Evolutionary conservation across 306 rosid species (phyloP), one percentile per base, ranked within the genome.

Genomic region (Corylus americana): DNA sequence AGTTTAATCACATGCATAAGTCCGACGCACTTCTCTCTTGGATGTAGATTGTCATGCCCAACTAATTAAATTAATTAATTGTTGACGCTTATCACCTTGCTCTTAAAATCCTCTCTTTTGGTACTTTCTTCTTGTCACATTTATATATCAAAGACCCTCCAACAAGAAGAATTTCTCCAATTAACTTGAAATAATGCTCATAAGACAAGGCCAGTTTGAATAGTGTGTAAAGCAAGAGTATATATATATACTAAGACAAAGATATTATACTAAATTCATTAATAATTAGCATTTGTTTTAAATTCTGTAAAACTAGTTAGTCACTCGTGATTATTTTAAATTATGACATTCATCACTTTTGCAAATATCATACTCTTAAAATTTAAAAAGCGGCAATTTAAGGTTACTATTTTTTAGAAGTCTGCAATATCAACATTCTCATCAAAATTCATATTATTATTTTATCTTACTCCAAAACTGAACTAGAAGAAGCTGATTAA

Each of bases 31-130:
- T 71, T 51, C 64, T 71, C 64, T 71, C 55, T 71, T 74, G 72
- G 55, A 78, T 78, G 74, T 79, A 59, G 68, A 73, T 66, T 79
- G 58, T 79, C 74, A 63, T 63, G 44, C 11, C 37, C 42, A 62
- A 73, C 11, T 47, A 62, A 73, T 10, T 47, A 18, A 11, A 62
- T 61, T 58, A 48, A 48, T 17, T 63, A 53, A 62, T 20, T 64
- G 29, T 74, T 22, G 27, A 37, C 16, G 11, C 9, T 74, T 68
- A 73, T 74, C 22, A 55, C 25, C 16, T 68, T 57, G 44, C 37
- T 68, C 74, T 67, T 29, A 55, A 42, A 75, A 68, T 55, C 68
- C 63, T 47, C 63, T 17, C 27, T 61, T 55, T 67, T 47, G 76
- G n/a, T n/a, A 16, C 55, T 13, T 79, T 72, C 64, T 74, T 55